Percentiles rank a stretch among this genome's conserved stretches.
These are phyloP conservation scores for Rhynchosporium secalis DNA, from an alignment of 2,329 filamentous ascomycete genomes.

Conservation along the genomic window DNA sequence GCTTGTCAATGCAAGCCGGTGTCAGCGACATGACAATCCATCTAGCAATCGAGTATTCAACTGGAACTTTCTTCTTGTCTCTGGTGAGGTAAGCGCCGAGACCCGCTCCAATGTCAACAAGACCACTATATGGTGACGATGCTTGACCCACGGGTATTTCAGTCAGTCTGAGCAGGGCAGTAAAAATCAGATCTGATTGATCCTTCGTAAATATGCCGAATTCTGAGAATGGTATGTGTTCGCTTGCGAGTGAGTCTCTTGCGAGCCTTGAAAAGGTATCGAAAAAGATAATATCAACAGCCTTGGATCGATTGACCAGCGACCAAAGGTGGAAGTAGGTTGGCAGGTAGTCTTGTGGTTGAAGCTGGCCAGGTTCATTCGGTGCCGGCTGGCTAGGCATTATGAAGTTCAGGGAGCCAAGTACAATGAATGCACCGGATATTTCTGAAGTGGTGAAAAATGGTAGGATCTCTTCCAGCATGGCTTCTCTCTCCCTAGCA, in stretches of 20 bases:
- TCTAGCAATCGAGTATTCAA: conserved; percentile 86
- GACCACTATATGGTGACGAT: conserved; percentile 81
- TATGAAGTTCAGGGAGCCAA: conserved; percentile 81
- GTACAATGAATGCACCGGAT: conserved; percentile 90
- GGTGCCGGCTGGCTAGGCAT: conserved; percentile 82
- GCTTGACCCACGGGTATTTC: conserved; percentile 97
- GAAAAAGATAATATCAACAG: conserved; percentile 82
- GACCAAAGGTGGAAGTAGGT: conserved; percentile 98
- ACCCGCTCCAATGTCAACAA: conserved; percentile 80
- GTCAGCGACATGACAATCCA: conserved; percentile 94
- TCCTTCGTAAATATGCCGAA: conserved; percentile 91
- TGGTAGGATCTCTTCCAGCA: conserved; percentile 77
- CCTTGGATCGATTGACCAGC: conserved; percentile 83
- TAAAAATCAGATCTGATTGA: conserved; percentile 91
- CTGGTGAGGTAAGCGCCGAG: conserved; percentile 85
- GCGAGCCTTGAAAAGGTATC: conserved; percentile 88
- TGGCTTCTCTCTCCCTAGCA: conserved; percentile 77
- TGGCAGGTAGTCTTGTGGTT: conserved; percentile 84
- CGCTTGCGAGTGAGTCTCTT: conserved; percentile 74
- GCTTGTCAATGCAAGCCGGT: conserved; percentile 73
- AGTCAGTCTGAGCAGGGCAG: conserved; percentile 80
- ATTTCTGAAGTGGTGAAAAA: conserved; percentile 94
- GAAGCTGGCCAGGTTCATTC: conserved; percentile 69
- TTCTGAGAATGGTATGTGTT: conserved; percentile 76
- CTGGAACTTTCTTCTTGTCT: conserved; percentile 89